Base-by-base conservation (phyloP, 257 asterid species). In the Nemophila menziesii region DNA sequence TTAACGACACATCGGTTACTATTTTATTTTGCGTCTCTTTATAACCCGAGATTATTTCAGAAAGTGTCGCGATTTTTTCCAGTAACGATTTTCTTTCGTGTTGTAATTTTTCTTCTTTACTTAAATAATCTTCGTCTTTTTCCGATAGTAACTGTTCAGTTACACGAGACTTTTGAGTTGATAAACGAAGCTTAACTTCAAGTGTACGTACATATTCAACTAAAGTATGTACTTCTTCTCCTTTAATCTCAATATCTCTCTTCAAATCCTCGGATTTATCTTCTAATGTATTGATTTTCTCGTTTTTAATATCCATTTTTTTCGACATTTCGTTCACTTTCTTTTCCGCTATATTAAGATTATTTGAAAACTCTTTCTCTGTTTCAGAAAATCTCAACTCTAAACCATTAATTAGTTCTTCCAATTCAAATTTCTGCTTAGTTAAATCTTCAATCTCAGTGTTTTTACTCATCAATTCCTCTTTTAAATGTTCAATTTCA, bases 171-270 rank as follows among this genome's bases (percentile, higher is more conserved):
- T 80, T 87, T 75, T 83, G 97, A 50, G 66, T 70, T 16, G 82
- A 62, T 52, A 87, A 55, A 12, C 93, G 79, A 18, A 73, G 78
- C 79, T 81, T 81, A 15, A 90, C 96, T 66, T 90, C 99, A 42
- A 58, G 60, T 34, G 58, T 81, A 11, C 89, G 70, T 43, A 90
- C 70, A 43, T 74, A 73, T 50, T 85, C 93, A 39, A 44, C 47
- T 66, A 85, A 39, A 20, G 80, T 61, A 34, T 67, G 56, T 18
- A 75, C 44, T 51, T 85, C 96, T 33, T 90, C 99, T 20, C 6
- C 80, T 68, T 79, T 90, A 84, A 90, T 90, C 68, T 85, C 99
- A 33, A 80, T 54, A 20, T 85, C 93, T 22, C 68, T 56, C 63
- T 56, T 75, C 44, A 85, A 69, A 23, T 75, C 93, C 22, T 80